A percentile compares a stretch with the other conserved stretches of the same genome.
Evolutionary conservation across 257 asterid genomes (phyloP).

Genomic region (Apocynum venetum): DNA sequence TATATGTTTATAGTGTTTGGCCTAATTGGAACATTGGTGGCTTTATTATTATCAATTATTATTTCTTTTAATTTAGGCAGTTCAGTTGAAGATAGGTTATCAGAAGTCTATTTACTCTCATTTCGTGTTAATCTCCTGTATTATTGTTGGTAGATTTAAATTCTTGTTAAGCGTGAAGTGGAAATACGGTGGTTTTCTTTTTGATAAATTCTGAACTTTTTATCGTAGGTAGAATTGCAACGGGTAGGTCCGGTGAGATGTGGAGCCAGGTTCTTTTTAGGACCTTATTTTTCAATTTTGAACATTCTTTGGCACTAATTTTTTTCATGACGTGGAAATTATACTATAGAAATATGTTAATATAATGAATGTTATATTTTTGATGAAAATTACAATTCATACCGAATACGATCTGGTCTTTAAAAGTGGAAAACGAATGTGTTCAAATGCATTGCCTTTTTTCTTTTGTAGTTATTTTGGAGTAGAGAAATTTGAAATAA

Average conservation of each 20-base stretch:
- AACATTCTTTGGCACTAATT: too few species aligned
- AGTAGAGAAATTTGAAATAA: too few species aligned
- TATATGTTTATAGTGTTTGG: background rate
- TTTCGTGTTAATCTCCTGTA: background rate
- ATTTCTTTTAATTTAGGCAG: slow-evolving; percentile 7
- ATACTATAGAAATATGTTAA: too few species aligned
- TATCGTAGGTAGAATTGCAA: background rate
- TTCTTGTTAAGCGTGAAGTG: background rate
- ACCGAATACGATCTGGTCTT: too few species aligned
- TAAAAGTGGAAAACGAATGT: too few species aligned
- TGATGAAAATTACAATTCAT: too few species aligned
- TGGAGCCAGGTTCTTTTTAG: too few species aligned
- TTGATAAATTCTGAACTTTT: background rate
- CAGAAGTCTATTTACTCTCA: background rate
- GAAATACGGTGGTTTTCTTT: background rate
- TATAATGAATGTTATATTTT: too few species aligned
- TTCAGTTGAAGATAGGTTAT: slow-evolving; percentile 1
- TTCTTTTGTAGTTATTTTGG: too few species aligned
- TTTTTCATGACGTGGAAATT: too few species aligned
- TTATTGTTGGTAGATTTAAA: background rate
- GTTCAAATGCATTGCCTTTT: too few species aligned
- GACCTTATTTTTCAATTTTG: too few species aligned
- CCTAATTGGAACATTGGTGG: background rate
- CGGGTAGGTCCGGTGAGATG: background rate
- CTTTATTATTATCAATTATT: background rate